Evolutionary conservation across 805 yeast genomes (phyloP), one percentile per base, ranked within the genome.

Genomic region (Pichia eremophila): DNA sequence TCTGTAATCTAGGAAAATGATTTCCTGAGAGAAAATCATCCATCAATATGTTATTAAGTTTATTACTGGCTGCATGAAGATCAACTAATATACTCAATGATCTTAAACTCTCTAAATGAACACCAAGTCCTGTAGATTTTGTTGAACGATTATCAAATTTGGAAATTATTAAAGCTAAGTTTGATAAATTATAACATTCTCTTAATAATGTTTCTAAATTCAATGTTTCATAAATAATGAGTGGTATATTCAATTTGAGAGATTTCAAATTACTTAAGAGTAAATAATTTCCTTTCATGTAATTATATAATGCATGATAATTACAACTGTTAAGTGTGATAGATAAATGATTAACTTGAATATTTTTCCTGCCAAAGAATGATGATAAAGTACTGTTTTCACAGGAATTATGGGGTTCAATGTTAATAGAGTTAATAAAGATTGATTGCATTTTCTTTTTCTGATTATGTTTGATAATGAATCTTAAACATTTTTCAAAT

Each of bases 401-500:
- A 34, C 17, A 34, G 3, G 36, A 34, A 10, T 14, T 8, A 15
- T 34, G 36, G 3, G 36, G 36, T 15, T 34, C 36, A 14, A 34
- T 15, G 12, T 34, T 34, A 5, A 34, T 34, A 8, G 36, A 34
- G 17, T 34, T 34, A 4, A 34, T 34, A 5, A 14, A 34, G 3
- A 8, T 15, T 2, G 8, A 12, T 15, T 8, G 8, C n/a, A 14
- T 34, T 15, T 34, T 34, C 17, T 34, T 34, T 14, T 8, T 14
- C 5, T 34, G 36, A 15, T 15, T 34, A 15, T 34, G 17, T 4
- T 15, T 34, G n/a, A 15, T 34, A 18, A 50, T 46, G 22, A 58
- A 55, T 2, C 37, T 40, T 10, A 54, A 25, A 36, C 58, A 54
- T 31, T 51, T 46, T 5, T 45, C 47, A 41, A 58, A 53, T 15